A percentile compares a stretch with the other conserved stretches of the same genome.
These are phyloP conservation scores for Alternaria novae-zelandiae DNA, from an alignment of 2,329 filamentous ascomycete genomes.

Conservation along the genomic window DNA sequence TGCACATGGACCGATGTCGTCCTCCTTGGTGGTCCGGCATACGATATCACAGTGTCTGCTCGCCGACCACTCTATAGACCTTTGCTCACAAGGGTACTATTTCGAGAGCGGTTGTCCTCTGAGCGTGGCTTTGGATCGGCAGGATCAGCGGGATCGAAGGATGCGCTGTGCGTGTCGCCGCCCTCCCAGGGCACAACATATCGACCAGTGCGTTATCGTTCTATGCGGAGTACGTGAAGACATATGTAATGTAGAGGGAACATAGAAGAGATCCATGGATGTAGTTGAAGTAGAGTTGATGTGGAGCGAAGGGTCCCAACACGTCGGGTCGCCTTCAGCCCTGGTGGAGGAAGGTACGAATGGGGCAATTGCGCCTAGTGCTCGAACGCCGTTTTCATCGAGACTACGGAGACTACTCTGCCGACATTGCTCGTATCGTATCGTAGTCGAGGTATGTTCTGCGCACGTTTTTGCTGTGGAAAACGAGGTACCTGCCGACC, in stretches of 20 bases:
- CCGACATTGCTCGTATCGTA: not conserved
- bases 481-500: not conserved
- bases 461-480: not conserved
- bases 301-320: slow-evolving; percentile 13
- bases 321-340: slow-evolving; percentile 23
- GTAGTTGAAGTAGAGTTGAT: slow-evolving; percentile 15
- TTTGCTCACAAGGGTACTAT: slow-evolving; percentile 7
- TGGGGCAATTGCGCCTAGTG: slow-evolving; percentile 11
- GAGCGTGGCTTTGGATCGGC: slow-evolving; percentile 4
- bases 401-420: slow-evolving; percentile 9
- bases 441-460: no score
- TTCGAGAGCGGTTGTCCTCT: slow-evolving; percentile 10
- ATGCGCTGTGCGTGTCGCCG: slow-evolving; percentile 5
- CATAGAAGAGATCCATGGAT: not conserved
- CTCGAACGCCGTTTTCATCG: slow-evolving; percentile 2
- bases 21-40: not conserved
- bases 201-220: not conserved
- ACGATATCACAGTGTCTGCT: slow-evolving; percentile 4
- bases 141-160: slow-evolving; percentile 10
- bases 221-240: not conserved
- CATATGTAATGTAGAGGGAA: not conserved
- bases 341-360: slow-evolving; percentile 14
- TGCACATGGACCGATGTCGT: slow-evolving; percentile 1
- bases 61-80: slow-evolving; percentile 11
- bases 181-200: not conserved